These are phyloP conservation scores for Leccinum boreale DNA, from an alignment of 768 basidiomycete species.

Conservation along the genomic window DNA sequence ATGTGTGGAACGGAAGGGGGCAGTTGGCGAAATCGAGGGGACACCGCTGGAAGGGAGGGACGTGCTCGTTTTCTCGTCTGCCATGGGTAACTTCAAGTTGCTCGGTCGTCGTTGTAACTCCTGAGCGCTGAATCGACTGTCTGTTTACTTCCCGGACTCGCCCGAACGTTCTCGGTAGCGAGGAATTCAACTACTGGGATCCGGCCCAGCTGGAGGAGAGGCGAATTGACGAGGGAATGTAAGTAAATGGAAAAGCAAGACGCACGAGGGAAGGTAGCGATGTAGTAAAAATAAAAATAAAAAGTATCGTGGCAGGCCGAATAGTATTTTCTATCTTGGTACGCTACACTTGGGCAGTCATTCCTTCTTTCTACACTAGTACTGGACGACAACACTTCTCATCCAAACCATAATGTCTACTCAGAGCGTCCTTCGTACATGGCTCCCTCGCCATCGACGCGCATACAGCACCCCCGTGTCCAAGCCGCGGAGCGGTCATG, in stretches of 20 bases:
- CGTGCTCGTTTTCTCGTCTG: slow-evolving; percentile 21
- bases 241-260: background rate
- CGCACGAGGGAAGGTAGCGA: background rate
- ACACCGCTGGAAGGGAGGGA: slow-evolving; percentile 16
- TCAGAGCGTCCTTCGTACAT: background rate
- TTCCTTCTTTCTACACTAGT: too few species aligned
- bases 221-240: slow-evolving; percentile 2
- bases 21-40: slow-evolving; percentile 12
- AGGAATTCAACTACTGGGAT: slow-evolving; percentile 9
- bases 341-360: too few species aligned
- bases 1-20: slow-evolving; percentile 13
- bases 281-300: background rate
- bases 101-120: background rate
- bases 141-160: background rate
- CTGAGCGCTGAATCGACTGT: background rate
- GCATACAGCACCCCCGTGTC: slow-evolving; percentile 10
- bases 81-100: slow-evolving; percentile 8
- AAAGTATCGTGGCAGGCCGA: too few species aligned
- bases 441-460: background rate
- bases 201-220: slow-evolving; percentile 3
- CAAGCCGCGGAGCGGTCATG: slow-evolving; percentile 45
- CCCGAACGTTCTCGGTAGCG: background rate
- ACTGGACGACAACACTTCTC: background rate
- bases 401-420: background rate
- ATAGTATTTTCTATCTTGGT: slow-evolving; percentile 7